A percentile compares a stretch with the other conserved stretches of the same genome.
These are phyloP conservation scores for Candida palmyrensis DNA, from an alignment of 805 yeast species.

Conservation along the genomic window DNA sequence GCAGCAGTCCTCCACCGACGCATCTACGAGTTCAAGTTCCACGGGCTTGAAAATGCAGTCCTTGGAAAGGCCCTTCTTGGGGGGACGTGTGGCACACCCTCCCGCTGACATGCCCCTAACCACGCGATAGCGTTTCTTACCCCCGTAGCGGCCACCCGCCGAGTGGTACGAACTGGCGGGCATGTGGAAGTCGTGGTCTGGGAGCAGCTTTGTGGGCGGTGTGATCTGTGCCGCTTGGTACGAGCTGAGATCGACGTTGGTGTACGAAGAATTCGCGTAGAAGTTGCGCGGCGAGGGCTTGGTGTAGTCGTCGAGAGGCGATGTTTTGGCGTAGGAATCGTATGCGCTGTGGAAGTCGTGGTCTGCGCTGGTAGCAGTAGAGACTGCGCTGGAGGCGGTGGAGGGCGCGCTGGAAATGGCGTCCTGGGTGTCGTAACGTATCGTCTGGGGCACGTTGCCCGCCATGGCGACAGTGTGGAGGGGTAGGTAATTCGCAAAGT, in stretches of 20 bases:
- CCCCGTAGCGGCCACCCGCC: not conserved
- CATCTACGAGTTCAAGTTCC: slow-evolving; percentile 40
- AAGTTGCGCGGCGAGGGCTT: not conserved
- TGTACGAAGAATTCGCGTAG: not conserved
- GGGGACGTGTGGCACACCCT: slow-evolving; percentile 53
- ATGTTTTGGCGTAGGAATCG: no score
- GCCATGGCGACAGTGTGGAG: no score
- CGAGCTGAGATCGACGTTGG: not conserved
- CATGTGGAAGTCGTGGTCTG: no score
- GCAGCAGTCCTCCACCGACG: slow-evolving; percentile 44
- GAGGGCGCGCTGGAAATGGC: not conserved
- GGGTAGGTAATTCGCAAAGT: no score
- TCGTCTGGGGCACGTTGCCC: no score
- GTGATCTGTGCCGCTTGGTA: no score
- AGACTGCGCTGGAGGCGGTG: no score
- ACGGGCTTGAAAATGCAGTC: slow-evolving; percentile 33
- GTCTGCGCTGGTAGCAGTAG: no score
- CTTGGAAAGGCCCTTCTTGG: slow-evolving; percentile 29
- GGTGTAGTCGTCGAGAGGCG: not conserved
- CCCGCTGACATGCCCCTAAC: slow-evolving; percentile 57
- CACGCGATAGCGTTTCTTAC: slow-evolving; percentile 29
- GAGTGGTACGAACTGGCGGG: no score
- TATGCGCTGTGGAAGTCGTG: no score
- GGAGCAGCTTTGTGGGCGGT: no score
- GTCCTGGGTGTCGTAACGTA: no score